Evolutionary conservation across 768 basidiomycete genomes (phyloP).

Genomic region (Auricularia sp.): DNA sequence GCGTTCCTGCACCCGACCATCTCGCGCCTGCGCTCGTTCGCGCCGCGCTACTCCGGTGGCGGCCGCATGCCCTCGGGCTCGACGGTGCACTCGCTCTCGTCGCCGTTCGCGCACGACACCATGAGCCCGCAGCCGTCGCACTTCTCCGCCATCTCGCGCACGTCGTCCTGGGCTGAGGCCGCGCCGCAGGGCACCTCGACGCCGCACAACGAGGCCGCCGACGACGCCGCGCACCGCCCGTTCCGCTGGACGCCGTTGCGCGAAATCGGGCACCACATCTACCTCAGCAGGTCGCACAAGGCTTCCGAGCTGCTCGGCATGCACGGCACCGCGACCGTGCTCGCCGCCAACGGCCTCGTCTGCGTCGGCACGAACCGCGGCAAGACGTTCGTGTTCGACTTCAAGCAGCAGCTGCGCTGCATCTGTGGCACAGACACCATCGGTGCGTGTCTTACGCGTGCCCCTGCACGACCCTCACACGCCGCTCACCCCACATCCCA

Average conservation of each 20-base stretch:
- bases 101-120: slow-evolving; percentile 29
- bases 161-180: slow-evolving; percentile 47
- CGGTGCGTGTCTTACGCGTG: slow-evolving; percentile 33
- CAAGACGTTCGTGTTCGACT: slow-evolving; percentile 75
- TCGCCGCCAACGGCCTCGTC: slow-evolving; percentile 79
- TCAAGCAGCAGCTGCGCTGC: slow-evolving; percentile 73
- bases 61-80: slow-evolving; percentile 30
- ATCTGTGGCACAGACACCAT: slow-evolving; percentile 63
- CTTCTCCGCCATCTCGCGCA: slow-evolving; percentile 60
- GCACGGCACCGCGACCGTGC: slow-evolving; percentile 61
- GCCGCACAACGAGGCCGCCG: slow-evolving; percentile 13
- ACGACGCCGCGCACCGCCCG: slow-evolving; percentile 37
- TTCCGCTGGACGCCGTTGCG: slow-evolving; percentile 71
- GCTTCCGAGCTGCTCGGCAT: slow-evolving; percentile 51
- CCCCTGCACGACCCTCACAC: neutral
- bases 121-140: slow-evolving; percentile 50
- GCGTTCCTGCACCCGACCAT: slow-evolving; percentile 63
- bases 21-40: slow-evolving; percentile 67
- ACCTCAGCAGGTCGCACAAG: slow-evolving; percentile 41
- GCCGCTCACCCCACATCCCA: neutral
- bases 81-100: slow-evolving; percentile 33
- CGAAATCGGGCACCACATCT: slow-evolving; percentile 47
- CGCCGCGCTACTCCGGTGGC: slow-evolving; percentile 31
- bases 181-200: slow-evolving; percentile 22
- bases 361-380: slow-evolving; percentile 82